Percentiles rank a stretch among this genome's conserved stretches.
These are phyloP conservation scores for Poa annua DNA, from an alignment of 176 grass and related monocot species.

Conservation along the genomic window DNA sequence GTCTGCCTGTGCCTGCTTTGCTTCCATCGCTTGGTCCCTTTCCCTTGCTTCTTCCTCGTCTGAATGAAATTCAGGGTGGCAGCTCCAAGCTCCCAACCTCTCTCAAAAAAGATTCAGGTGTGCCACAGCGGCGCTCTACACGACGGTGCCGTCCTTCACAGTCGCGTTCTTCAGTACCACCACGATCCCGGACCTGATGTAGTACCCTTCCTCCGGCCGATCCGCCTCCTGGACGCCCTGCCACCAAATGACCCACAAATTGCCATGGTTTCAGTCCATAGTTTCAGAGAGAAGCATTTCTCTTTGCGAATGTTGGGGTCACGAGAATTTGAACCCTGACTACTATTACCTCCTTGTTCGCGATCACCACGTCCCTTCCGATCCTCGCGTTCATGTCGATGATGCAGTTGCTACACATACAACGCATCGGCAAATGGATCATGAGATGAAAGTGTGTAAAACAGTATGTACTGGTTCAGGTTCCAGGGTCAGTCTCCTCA, in stretches of 20 bases:
- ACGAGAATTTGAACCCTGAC: neutral
- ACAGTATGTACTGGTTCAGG: neutral
- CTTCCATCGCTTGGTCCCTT: neutral
- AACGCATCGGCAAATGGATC: neutral
- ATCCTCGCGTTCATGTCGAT: slow-evolving; percentile 87
- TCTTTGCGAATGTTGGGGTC: neutral
- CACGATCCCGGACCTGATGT: slow-evolving; percentile 64
- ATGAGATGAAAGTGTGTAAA: neutral
- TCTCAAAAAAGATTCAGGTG: neutral
- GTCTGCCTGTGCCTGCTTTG: no score
- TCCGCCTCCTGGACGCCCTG: slow-evolving; percentile 76
- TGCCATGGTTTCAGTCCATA: neutral
- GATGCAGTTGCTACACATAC: slow-evolving; percentile 61
- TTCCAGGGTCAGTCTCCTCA: slow-evolving; percentile 11
- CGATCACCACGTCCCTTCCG: slow-evolving; percentile 67
- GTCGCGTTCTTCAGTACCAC: slow-evolving; percentile 70
- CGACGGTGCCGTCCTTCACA: slow-evolving; percentile 64
- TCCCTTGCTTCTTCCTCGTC: neutral
- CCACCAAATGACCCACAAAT: neutral
- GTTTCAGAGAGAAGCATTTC: neutral
- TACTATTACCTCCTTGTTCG: slow-evolving; percentile 64
- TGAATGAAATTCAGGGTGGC: neutral
- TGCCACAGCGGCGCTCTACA: slow-evolving; percentile 29
- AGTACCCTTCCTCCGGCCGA: slow-evolving; percentile 58
- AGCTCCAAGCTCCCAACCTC: neutral